These are phyloP conservation scores for Erysimum cheiranthoides DNA, from an alignment of 345 rosid genomes.

Conservation along the genomic window DNA sequence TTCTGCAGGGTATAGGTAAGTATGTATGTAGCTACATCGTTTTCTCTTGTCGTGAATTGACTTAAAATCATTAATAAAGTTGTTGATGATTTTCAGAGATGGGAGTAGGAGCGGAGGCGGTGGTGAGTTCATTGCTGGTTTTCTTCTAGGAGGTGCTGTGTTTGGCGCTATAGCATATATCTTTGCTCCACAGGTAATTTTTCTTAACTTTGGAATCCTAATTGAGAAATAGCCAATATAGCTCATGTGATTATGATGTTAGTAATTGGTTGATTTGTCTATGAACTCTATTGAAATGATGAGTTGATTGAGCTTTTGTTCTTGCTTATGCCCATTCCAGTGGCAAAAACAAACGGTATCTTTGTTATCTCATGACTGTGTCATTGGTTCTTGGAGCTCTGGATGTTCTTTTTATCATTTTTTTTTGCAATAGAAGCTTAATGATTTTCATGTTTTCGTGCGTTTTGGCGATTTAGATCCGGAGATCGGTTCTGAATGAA, in stretches of 20 bases:
- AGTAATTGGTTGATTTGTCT: background rate
- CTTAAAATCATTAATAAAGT: background rate
- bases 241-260: slow-evolving; percentile 2
- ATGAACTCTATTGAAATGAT: slow-evolving; percentile 7
- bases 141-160: slow-evolving; percentile 86
- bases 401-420: slow-evolving; percentile 8
- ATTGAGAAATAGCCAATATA: background rate
- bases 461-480: slow-evolving; percentile 54
- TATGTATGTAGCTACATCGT: background rate
- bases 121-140: slow-evolving; percentile 90
- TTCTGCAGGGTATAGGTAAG: slow-evolving; percentile 66
- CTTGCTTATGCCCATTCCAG: background rate
- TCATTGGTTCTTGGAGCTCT: background rate
- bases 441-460: background rate
- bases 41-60: slow-evolving; percentile 1
- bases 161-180: slow-evolving; percentile 79
- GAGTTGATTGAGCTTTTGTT: slow-evolving; percentile 10
- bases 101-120: slow-evolving; percentile 65
- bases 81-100: slow-evolving; percentile 49
- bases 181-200: slow-evolving; percentile 85
- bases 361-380: background rate
- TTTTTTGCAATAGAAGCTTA: slow-evolving; percentile 17
- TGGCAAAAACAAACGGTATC: background rate
- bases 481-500: slow-evolving; percentile 77
- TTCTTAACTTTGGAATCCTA: background rate